These are phyloP conservation scores for Amylocystis lapponica DNA, from an alignment of 768 basidiomycete genomes.

Conservation along the genomic window DNA sequence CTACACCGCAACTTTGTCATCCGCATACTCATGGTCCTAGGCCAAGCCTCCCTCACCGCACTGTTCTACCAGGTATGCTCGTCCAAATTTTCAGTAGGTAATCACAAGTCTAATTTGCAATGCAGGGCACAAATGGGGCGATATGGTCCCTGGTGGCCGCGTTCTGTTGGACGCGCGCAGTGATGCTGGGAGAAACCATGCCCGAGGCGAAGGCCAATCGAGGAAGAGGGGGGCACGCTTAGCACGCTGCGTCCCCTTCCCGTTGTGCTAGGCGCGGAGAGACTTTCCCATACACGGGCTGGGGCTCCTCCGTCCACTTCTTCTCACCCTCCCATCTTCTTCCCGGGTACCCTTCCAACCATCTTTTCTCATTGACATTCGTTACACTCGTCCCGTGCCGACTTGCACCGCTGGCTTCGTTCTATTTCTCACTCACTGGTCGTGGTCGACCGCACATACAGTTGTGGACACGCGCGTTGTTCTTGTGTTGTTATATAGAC, in stretches of 20 bases:
- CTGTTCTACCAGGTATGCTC: constrained; percentile 73
- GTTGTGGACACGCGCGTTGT: too few species aligned
- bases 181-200: constrained; percentile 64
- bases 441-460: too few species aligned
- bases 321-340: constrained; percentile 3
- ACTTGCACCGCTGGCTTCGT: constrained; percentile 17
- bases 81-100: not conserved
- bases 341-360: too few species aligned
- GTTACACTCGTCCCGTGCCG: constrained; percentile 7
- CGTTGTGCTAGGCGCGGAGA: constrained; percentile 16
- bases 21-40: constrained; percentile 54
- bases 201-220: constrained; percentile 57
- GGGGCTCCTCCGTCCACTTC: constrained; percentile 12
- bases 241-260: constrained; percentile 21
- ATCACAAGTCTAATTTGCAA: not conserved
- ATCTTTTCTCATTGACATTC: constrained; percentile 17
- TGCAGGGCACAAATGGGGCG: constrained; percentile 76
- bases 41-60: constrained; percentile 57
- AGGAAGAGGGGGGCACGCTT: constrained; percentile 54
- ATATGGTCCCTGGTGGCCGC: constrained; percentile 75
- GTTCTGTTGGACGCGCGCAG: constrained; percentile 60
- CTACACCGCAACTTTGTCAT: constrained; percentile 63
- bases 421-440: too few species aligned
- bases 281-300: constrained; percentile 18
- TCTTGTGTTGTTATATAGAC: too few species aligned